Evolutionary conservation across 2,329 filamentous ascomycete genomes (phyloP).

Genomic region (Botrytis fragariae): DNA sequence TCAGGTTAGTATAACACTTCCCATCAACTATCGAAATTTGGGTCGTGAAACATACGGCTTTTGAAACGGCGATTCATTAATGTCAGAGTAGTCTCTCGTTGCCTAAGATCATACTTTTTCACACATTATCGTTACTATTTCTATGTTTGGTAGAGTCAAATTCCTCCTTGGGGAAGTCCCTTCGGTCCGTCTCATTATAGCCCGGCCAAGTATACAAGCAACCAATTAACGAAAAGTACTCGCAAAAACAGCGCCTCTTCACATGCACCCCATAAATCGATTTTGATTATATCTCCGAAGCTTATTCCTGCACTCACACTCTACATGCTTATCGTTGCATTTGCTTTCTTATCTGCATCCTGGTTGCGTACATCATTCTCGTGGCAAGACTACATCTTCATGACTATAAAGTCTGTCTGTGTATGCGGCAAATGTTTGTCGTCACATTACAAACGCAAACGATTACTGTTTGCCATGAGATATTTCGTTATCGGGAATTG

Average conservation of each 20-base stretch:
- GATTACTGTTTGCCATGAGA: background rate
- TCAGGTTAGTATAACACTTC: background rate
- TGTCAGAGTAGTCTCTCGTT: background rate
- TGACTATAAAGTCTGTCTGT: background rate
- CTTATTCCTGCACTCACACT: background rate
- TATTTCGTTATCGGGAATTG: background rate
- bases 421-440: background rate
- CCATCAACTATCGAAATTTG: background rate
- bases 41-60: slow-evolving; percentile 5
- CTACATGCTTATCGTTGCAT: background rate
- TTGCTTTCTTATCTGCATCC: background rate
- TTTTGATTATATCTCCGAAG: background rate
- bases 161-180: background rate
- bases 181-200: slow-evolving; percentile 4
- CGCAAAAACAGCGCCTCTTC: background rate
- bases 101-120: background rate
- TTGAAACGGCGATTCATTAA: background rate
- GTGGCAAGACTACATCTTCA: background rate
- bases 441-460: background rate
- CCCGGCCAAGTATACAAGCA: background rate
- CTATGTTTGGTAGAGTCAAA: background rate
- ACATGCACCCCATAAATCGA: background rate
- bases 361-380: background rate
- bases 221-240: background rate
- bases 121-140: background rate